phyloP scores from a whole-genome alignment of 768 basidiomycete genomes.

The Jaapia argillacea region DNA sequence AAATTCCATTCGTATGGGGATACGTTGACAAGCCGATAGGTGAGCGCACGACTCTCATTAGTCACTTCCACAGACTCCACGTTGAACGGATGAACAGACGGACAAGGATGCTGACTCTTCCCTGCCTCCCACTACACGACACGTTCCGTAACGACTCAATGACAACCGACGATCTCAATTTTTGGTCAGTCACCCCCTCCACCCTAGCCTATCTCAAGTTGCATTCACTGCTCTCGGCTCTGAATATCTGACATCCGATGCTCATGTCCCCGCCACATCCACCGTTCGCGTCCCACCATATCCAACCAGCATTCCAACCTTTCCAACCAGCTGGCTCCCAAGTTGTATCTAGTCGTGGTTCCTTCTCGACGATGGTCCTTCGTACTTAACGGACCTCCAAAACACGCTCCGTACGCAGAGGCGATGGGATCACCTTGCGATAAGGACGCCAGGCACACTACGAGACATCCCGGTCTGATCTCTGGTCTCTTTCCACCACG shows the following conservation, averaged over 20 bases:
- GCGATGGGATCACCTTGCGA: too few species aligned
- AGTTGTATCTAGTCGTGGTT: too few species aligned
- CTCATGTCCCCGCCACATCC: slow-evolving; percentile 59
- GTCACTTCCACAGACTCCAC: background rate
- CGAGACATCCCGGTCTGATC: too few species aligned
- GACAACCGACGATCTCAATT: slow-evolving; percentile 63
- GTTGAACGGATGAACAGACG: slow-evolving; percentile 32
- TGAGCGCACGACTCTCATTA: slow-evolving; percentile 21
- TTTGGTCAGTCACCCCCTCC: background rate
- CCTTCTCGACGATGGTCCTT: too few species aligned
- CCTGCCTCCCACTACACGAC: slow-evolving; percentile 42
- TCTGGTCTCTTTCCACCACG: too few species aligned
- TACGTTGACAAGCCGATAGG: slow-evolving; percentile 75
- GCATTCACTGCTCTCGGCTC: slow-evolving; percentile 78
- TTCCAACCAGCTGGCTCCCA: too few species aligned
- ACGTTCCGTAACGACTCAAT: slow-evolving; percentile 71
- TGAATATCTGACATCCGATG: slow-evolving; percentile 43
- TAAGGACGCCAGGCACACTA: too few species aligned
- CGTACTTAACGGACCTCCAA: too few species aligned
- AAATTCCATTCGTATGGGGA: slow-evolving; percentile 57
- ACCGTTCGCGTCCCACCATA: slow-evolving; percentile 59
- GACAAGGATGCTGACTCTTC: slow-evolving; percentile 57
- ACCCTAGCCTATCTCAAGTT: slow-evolving; percentile 65
- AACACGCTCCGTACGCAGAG: too few species aligned
- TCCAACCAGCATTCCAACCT: too few species aligned